Conservation (phyloP, 306 rosid genomes). For the Corylus avellana region DNA sequence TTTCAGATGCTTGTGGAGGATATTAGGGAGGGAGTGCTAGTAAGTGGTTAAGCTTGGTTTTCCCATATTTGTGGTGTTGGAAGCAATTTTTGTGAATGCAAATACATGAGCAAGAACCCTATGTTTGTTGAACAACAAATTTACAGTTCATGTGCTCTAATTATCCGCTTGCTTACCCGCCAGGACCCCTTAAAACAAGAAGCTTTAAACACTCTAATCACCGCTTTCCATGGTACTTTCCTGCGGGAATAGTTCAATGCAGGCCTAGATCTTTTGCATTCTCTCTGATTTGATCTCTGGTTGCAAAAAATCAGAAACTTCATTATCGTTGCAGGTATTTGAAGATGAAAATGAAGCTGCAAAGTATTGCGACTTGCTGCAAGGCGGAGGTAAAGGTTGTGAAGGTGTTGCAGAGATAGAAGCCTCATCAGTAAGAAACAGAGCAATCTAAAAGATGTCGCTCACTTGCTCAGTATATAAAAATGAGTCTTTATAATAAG, state of each 20-base stretch:
- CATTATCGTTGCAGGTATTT: constrained; percentile 56
- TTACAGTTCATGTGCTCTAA: background rate
- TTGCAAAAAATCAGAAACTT: background rate
- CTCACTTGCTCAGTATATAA: background rate
- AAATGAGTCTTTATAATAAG: constrained; percentile 2
- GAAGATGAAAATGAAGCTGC: constrained; percentile 95
- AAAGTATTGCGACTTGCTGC: constrained; percentile 81
- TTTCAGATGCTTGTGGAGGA: constrained; percentile 98
- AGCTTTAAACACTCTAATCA: background rate
- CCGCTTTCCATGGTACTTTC: background rate
- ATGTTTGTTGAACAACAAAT: background rate
- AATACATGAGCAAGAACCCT: background rate
- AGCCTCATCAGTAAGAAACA: constrained; percentile 80
- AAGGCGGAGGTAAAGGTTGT: constrained; percentile 92
- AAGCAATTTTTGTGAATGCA: background rate
- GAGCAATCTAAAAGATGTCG: constrained; percentile 2
- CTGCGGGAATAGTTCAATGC: background rate
- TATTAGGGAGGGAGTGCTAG: constrained; percentile 93
- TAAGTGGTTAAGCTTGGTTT: constrained; percentile 31
- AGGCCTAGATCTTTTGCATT: background rate
- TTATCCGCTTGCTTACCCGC: background rate
- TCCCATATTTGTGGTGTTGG: background rate
- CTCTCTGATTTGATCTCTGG: background rate
- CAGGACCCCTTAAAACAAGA: no score
- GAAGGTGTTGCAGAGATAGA: constrained; percentile 98